Conservation (phyloP, 2,329 filamentous ascomycete genomes). For the Microdochium paspali region DNA sequence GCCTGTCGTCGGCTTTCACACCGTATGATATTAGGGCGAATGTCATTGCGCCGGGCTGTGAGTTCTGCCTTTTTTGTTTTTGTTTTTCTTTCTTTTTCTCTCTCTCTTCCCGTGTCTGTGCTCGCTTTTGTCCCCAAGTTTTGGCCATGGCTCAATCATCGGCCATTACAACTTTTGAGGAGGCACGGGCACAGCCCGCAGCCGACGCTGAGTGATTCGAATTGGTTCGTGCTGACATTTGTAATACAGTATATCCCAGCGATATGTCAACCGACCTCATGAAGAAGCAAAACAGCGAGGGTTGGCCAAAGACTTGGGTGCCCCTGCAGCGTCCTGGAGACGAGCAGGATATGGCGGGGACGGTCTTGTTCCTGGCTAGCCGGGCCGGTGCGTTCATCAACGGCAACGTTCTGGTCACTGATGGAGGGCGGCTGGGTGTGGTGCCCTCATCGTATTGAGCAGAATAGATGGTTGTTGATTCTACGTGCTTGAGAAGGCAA, state of each 20-base stretch:
- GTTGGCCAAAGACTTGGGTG: conserved; percentile 12
- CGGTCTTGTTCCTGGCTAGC: conserved; percentile 40
- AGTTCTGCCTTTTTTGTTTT: no score
- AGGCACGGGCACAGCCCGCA: no score
- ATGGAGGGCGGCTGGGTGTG: conserved; percentile 36
- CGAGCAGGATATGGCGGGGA: conserved; percentile 41
- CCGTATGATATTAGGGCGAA: conserved; percentile 37
- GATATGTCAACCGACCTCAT: conserved; percentile 32
- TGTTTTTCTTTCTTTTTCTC: no score
- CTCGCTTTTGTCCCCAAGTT: no score
- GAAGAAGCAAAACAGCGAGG: conserved; percentile 4
- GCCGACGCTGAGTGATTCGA: no score
- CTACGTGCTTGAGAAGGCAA: no score
- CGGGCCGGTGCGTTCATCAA: conserved; percentile 43
- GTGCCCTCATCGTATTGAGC: conserved; percentile 13
- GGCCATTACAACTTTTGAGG: no score
- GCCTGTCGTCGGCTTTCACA: conserved; percentile 51
- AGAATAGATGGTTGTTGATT: no score
- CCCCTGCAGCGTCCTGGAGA: conserved; percentile 13
- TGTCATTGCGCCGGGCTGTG: conserved; percentile 16
- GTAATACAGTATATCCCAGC: conserved; percentile 30
- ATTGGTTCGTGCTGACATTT: no score
- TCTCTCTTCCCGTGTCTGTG: no score
- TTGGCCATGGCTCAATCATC: no score
- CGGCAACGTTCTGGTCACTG: conserved; percentile 40